These are phyloP conservation scores for Agastache rugosa DNA, from an alignment of 257 asterid genomes.

Conservation along the genomic window DNA sequence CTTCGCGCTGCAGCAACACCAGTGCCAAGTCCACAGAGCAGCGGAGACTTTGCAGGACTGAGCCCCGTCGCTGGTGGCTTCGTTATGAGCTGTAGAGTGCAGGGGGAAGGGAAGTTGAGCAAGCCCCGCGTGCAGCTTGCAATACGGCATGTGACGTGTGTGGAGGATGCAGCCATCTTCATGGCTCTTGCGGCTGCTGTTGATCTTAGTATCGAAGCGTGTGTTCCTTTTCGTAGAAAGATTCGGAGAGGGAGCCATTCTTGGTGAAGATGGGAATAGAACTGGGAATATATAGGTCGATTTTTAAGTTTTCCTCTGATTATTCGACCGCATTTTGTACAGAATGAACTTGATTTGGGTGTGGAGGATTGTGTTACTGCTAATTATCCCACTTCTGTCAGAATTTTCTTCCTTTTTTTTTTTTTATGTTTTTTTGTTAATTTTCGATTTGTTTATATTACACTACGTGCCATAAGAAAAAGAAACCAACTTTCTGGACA, in stretches of 20 bases:
- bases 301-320: conserved; percentile 8
- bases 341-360: conserved; percentile 38
- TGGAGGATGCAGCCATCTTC: conserved; percentile 96
- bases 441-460: neutral
- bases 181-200: conserved; percentile 98
- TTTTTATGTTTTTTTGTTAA: neutral
- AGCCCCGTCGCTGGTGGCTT: conserved; percentile 77
- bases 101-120: conserved; percentile 82
- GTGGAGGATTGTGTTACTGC: conserved; percentile 25
- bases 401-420: neutral
- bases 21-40: conserved; percentile 81
- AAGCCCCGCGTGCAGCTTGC: conserved; percentile 89
- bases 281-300: neutral
- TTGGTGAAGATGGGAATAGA: conserved; percentile 51
- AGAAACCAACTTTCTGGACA: too few species aligned
- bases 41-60: conserved; percentile 75
- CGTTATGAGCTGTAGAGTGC: conserved; percentile 90
- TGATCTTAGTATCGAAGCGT: conserved; percentile 91
- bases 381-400: conserved; percentile 22
- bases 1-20: conserved; percentile 58
- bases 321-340: conserved; percentile 46
- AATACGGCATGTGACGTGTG: conserved; percentile 85
- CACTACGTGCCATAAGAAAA: neutral
- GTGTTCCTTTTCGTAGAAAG: conserved; percentile 80
- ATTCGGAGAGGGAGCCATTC: conserved; percentile 65